Evolutionary conservation across 139 green algal genomes (phyloP), one percentile per base, ranked within the genome.

Genomic region (Chlorella sp.): DNA sequence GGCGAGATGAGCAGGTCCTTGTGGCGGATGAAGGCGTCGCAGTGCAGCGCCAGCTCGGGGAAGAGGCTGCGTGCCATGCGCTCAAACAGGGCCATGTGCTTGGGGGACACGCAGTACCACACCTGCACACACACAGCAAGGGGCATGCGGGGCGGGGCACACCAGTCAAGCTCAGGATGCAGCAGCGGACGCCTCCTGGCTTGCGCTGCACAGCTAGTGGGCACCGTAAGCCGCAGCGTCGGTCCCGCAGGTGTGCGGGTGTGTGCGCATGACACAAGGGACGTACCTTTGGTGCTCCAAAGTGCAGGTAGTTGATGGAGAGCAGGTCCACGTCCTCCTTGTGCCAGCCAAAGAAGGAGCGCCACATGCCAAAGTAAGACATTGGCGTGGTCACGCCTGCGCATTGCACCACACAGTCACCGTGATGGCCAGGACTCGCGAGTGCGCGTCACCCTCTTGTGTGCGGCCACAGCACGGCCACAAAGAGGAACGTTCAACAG

Each of bases 251-350:
- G 42, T 17, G 42, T 55, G 10, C 17, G 42, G 42, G 10, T 10
- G 42, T 55, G 42, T 10, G 42, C 10, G 42, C 17, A 17, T 55
- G 42, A 55, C 10, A 55, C 10, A 17, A 17, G 42, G 10, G 17
- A 29, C 33, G 2, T 10, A 89, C 78, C 87, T 98, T 98, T 66
- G 92, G 88, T 31, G 86, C 88, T 4, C 94, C 94, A 77, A 87
- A 94, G 86, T 98, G 94, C 59, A 98, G 82, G 84, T 93, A 98
- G 86, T 98, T 98, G 66, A 98, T 87, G 73, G 80, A 92, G 61
- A 91, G 88, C 30, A 98, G 83, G 78, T 98, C 94, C 27, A 92
- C 80, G 74, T 98, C 94, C 82, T 98, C 94, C 77, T 88, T 82
- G 74, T 89, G 84, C 84, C 84, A 89, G 0, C 71, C 74, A 65